phyloP scores from a whole-genome alignment of 208 protist genomes.

The Leishmania braziliensis region DNA sequence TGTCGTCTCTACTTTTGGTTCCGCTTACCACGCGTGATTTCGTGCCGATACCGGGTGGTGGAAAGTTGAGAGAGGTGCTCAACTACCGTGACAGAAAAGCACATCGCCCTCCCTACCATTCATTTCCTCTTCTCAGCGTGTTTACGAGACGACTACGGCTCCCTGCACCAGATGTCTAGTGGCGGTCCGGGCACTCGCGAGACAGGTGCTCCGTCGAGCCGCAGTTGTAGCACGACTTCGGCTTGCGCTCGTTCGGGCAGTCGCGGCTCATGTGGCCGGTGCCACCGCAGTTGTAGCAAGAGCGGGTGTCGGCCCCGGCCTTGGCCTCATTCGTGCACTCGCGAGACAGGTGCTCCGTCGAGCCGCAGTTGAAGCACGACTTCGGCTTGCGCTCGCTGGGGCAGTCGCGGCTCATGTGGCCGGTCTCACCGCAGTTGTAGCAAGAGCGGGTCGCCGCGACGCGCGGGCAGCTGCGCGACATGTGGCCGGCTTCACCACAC shows the following conservation, averaged over 20 bases:
- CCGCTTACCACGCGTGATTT: not conserved
- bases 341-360: conserved; percentile 73
- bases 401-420: conserved; percentile 74
- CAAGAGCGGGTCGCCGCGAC: conserved; percentile 45
- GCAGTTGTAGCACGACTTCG: conserved; percentile 74
- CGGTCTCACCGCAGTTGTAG: conserved; percentile 65
- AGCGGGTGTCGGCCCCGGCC: conserved; percentile 50
- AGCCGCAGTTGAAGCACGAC: conserved; percentile 76
- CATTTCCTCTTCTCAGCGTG: not conserved
- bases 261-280: conserved; percentile 74
- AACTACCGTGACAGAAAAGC: not conserved
- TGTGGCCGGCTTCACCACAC: conserved; percentile 66
- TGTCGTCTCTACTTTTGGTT: not conserved
- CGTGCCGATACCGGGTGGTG: not conserved
- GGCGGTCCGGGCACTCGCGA: conserved; percentile 64
- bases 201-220: conserved; percentile 74
- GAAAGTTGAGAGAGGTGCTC: not conserved
- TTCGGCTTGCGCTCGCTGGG: conserved; percentile 46
- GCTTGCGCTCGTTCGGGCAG: conserved; percentile 57
- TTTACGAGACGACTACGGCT: not conserved
- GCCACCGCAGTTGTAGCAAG: conserved; percentile 73
- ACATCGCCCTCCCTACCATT: not conserved
- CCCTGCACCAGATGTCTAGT: conserved; percentile 15
- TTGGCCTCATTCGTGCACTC: conserved; percentile 63
- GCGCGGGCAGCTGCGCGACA: conserved; percentile 58